Evolutionary conservation across 345 rosid species (phyloP).

Genomic region (Dimocarpus longan): DNA sequence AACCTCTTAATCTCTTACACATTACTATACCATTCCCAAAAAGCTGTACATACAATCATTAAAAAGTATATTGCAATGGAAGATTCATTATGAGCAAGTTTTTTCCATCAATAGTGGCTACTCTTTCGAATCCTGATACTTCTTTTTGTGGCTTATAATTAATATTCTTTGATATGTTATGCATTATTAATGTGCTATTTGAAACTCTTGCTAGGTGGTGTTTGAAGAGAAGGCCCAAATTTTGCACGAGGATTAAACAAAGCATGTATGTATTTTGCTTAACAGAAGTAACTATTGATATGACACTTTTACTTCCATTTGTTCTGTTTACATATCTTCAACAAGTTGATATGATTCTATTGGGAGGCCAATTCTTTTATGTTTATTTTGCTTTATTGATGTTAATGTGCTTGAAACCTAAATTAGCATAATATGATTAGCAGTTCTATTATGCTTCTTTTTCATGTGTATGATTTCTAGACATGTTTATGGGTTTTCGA

Average conservation of each 20-base stretch:
- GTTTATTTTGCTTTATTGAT: background rate
- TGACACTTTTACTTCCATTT: background rate
- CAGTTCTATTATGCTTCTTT: background rate
- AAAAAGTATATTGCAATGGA: background rate
- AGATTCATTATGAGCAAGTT: background rate
- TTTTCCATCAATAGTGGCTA: background rate
- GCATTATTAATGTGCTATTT: slow-evolving; percentile 22
- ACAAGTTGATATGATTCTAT: background rate
- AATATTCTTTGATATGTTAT: slow-evolving; percentile 6
- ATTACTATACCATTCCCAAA: background rate
- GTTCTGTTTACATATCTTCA: background rate
- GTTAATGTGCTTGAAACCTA: background rate
- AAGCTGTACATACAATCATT: background rate
- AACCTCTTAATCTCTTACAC: background rate
- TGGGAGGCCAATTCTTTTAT: background rate
- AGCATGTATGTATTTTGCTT: slow-evolving; percentile 58
- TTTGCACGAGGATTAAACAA: slow-evolving; percentile 74
- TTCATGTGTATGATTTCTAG: background rate
- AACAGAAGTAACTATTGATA: slow-evolving; percentile 4
- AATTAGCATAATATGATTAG: background rate
- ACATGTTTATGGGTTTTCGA: background rate
- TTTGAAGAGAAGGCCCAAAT: slow-evolving; percentile 60
- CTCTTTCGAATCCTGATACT: background rate
- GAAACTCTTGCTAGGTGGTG: slow-evolving; percentile 54
- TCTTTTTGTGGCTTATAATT: background rate